Evolutionary conservation across 1,139 yeast species (phyloP).

Genomic region (Sporopachydermia cereana): DNA sequence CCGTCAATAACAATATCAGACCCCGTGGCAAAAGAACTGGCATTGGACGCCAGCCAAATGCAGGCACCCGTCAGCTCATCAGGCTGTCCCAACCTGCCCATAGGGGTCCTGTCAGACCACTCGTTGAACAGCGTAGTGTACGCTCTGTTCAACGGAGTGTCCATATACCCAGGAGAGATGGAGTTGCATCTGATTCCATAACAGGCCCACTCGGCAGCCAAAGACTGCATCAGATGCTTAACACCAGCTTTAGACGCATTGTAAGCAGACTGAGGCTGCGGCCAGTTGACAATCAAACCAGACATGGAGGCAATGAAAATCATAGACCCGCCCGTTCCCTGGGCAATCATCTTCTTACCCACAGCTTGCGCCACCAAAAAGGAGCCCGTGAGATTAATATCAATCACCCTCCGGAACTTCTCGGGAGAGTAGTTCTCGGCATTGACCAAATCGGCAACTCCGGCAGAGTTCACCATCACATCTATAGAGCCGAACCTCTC

Average conservation of each 20-base stretch:
- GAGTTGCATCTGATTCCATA: conserved; percentile 42
- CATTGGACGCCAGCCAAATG: conserved; percentile 52
- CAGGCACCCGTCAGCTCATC: conserved; percentile 62
- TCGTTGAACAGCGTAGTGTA: conserved; percentile 36
- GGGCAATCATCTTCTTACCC: conserved; percentile 61
- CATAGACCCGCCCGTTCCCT: conserved; percentile 37
- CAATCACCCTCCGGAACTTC: conserved; percentile 63
- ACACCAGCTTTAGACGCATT: conserved; percentile 56
- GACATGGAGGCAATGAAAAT: conserved; percentile 56
- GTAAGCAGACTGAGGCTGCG: conserved; percentile 51
- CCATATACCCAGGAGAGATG: conserved; percentile 47
- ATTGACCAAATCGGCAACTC: conserved; percentile 70
- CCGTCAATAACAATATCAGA: conserved; percentile 58
- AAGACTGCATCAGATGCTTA: conserved; percentile 39
- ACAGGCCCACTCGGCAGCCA: conserved; percentile 49
- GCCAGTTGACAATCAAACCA: conserved; percentile 53
- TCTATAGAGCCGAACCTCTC: conserved; percentile 53
- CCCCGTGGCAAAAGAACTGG: conserved; percentile 56
- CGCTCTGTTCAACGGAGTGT: conserved; percentile 42
- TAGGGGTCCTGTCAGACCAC: conserved; percentile 52
- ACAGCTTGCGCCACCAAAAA: conserved; percentile 57
- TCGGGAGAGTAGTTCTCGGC: conserved; percentile 73
- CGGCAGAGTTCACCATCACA: conserved; percentile 61
- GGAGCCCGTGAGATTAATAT: conserved; percentile 71
- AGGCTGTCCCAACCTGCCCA: conserved; percentile 57